Evolutionary conservation across 192 early-diverging fungal species (phyloP), one percentile per base, ranked within the genome.

Genomic region (Chytriomyces sp.): DNA sequence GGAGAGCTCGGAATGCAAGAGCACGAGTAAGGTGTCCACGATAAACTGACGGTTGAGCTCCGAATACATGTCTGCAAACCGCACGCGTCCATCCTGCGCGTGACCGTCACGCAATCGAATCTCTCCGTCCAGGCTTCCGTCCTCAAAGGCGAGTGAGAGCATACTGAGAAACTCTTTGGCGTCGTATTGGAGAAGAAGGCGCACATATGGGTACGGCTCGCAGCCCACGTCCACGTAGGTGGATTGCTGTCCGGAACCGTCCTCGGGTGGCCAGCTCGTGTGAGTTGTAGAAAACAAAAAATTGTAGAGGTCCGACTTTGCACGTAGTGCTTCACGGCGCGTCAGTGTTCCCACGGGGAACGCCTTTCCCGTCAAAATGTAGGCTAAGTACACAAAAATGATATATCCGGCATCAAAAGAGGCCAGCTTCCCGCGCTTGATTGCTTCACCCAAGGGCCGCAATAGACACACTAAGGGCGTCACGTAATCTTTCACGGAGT

Each of bases 381-480:
- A 84, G 12, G 82, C 78, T 5, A 86, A 57, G 44, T 86, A 86
- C 6, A 86, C 81, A 64, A 63, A 86, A 8, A 84, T 14, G 14
- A 75, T 80, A 52, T 85, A 86, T 17, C 44, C 54, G 26, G 33
- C 36, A 26, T 60, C 54, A 19, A 31, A 12, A 19, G 31, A 26
- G 38, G 26, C 36, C n/a, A n/a, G n/a, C n/a, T n/a, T n/a, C n/a
- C n/a, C n/a, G n/a, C n/a, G n/a, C 41, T 38, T 59, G 8, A 31
- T 26, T 7, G 53, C 55, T 10, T 6, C 34, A 39, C 75, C 75
- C 28, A 82, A 5, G 1, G 75, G 34, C 19, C 53, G 39, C 6
- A 82, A 38, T 10, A 82, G 61, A 30, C 76, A 75, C 17, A 84
- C 55, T 2, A 86, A 52, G 2, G 82, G 82, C 17, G 70, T 75